Conservation (phyloP, 2,329 filamentous ascomycete species). For the Aspergillus sclerotialis region DNA sequence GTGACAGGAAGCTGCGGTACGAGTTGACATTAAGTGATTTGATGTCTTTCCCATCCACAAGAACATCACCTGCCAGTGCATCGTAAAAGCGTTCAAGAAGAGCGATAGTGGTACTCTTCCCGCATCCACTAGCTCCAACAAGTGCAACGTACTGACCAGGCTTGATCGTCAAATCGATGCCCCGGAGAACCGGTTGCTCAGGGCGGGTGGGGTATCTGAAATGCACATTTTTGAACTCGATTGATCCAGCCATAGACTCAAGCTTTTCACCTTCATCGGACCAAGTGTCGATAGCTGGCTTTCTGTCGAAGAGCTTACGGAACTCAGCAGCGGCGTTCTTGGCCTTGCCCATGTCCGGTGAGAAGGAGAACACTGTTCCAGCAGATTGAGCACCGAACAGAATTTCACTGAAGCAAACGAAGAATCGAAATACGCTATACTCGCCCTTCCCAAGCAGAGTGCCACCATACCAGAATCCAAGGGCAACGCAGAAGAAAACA, state of each 20-base stretch:
- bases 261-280: conserved; percentile 60
- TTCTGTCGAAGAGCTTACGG: conserved; percentile 74
- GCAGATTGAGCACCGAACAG: conserved; percentile 91
- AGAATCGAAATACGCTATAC: conserved; percentile 80
- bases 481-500: conserved; percentile 73
- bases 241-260: conserved; percentile 60
- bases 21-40: conserved; percentile 73
- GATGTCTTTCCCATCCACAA: conserved; percentile 77
- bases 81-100: conserved; percentile 94
- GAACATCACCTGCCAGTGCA: conserved; percentile 70
- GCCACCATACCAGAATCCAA: conserved; percentile 91
- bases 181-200: conserved; percentile 85
- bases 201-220: conserved; percentile 90
- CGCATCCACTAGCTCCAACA: conserved; percentile 89
- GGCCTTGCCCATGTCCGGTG: conserved; percentile 88
- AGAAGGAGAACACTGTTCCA: conserved; percentile 81
- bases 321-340: conserved; percentile 75
- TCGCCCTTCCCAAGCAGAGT: conserved; percentile 64
- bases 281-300: conserved; percentile 78
- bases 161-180: conserved; percentile 55
- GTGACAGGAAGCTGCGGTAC: conserved; percentile 74
- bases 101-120: conserved; percentile 89
- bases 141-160: conserved; percentile 56
- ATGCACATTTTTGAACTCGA: conserved; percentile 89
- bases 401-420: conserved; percentile 79